phyloP scores from a whole-genome alignment of 1,284 basidiomycete genomes.

The Moesziomyces sp. region DNA sequence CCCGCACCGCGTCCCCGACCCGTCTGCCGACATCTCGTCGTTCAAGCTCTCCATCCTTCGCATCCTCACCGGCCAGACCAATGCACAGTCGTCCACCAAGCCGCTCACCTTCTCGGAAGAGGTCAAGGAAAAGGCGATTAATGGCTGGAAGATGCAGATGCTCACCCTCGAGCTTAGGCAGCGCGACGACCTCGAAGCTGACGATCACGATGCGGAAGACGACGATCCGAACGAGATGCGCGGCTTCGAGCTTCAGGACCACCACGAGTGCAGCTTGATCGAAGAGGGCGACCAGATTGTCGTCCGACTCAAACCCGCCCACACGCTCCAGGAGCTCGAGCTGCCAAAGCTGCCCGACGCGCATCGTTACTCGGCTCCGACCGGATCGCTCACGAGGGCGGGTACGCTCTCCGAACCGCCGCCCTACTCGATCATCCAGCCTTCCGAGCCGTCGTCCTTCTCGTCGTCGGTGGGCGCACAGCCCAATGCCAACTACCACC shows the following conservation, averaged over 20 bases:
- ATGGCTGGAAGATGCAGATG: constrained; percentile 65
- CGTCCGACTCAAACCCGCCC: constrained; percentile 47
- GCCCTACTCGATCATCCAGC: constrained; percentile 52
- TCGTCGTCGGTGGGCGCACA: constrained; percentile 64
- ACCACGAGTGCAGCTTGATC: constrained; percentile 64
- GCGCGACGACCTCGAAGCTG: constrained; percentile 48
- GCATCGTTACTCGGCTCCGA: constrained; percentile 56
- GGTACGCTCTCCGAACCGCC: constrained; percentile 55
- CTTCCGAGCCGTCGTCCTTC: constrained; percentile 64
- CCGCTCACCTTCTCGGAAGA: constrained; percentile 60
- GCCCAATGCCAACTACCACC: constrained; percentile 63
- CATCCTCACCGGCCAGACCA: constrained; percentile 60
- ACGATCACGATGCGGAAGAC: constrained; percentile 4
- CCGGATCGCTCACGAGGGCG: constrained; percentile 42
- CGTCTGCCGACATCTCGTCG: constrained; percentile 48
- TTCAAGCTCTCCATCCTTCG: constrained; percentile 60
- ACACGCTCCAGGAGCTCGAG: constrained; percentile 52
- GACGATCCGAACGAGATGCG: constrained; percentile 12
- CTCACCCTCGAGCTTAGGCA: constrained; percentile 64
- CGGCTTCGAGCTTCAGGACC: constrained; percentile 61
- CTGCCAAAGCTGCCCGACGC: constrained; percentile 50
- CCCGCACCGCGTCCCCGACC: constrained; percentile 60
- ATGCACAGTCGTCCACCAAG: constrained; percentile 32
- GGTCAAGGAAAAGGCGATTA: constrained; percentile 62
- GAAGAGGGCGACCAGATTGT: constrained; percentile 64